phyloP scores from a whole-genome alignment of 1,284 basidiomycete genomes.

The Neolentinus lepideus region DNA sequence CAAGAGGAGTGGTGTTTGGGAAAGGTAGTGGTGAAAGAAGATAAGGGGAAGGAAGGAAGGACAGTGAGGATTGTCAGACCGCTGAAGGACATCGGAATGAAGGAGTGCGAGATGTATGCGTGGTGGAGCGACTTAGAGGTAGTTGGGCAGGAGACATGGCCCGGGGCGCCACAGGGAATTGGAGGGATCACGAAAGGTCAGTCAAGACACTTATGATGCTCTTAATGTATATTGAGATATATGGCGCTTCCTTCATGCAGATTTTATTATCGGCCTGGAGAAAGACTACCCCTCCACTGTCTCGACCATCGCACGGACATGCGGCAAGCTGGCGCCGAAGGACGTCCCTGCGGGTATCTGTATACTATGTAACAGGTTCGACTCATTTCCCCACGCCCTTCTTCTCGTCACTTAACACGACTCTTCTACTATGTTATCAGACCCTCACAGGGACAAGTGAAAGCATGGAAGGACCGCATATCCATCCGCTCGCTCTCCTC shows the following conservation, averaged over 20 bases:
- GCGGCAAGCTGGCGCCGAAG: constrained; percentile 75
- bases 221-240: neutral
- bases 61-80: constrained; percentile 60
- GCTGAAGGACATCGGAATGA: constrained; percentile 70
- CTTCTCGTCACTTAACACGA: constrained; percentile 4
- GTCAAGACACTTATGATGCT: constrained; percentile 1
- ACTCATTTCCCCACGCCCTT: constrained; percentile 5
- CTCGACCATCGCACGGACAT: constrained; percentile 80
- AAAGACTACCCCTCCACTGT: constrained; percentile 86
- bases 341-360: constrained; percentile 45
- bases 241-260: constrained; percentile 28
- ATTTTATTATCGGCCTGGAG: constrained; percentile 78
- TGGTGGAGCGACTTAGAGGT: constrained; percentile 59
- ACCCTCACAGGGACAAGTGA: constrained; percentile 60
- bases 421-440: constrained; percentile 32
- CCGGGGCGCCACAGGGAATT: constrained; percentile 53
- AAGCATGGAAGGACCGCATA: constrained; percentile 69
- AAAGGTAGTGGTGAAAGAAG: neutral
- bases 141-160: constrained; percentile 42
- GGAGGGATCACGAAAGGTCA: constrained; percentile 69
- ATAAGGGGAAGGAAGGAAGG: constrained; percentile 10
- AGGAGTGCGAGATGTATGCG: constrained; percentile 75
- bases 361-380: constrained; percentile 68
- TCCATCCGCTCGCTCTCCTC: constrained; percentile 53
- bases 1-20: constrained; percentile 58